Conservation (phyloP, 331 rosid genomes). For the Cydonia oblonga region DNA sequence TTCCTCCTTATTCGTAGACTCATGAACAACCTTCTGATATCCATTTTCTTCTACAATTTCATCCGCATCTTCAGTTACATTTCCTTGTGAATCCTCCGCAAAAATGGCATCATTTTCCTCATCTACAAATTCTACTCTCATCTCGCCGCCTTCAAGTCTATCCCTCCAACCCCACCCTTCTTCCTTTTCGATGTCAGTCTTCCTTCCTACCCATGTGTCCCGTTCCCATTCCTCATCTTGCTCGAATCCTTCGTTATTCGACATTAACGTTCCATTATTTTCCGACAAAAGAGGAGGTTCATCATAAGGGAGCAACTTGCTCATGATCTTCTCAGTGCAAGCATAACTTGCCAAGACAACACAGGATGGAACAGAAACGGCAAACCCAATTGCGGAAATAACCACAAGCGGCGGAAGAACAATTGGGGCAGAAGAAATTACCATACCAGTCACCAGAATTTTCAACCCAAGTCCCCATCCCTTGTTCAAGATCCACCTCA, state of each 20-base stretch:
- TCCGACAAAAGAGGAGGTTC: background rate
- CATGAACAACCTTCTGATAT: conserved; percentile 1
- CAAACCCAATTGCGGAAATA: conserved; percentile 59
- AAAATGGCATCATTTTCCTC: background rate
- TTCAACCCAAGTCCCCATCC: conserved; percentile 44
- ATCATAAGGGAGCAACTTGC: conserved; percentile 36
- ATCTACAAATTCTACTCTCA: conserved; percentile 14
- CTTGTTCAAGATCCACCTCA: conserved; percentile 25
- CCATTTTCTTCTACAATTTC: background rate
- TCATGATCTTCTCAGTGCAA: conserved; percentile 48
- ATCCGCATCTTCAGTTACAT: background rate
- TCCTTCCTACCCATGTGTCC: conserved; percentile 1
- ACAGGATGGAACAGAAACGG: conserved; percentile 48
- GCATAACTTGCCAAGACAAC: conserved; percentile 48
- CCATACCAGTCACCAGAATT: conserved; percentile 37
- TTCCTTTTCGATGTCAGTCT: conserved; percentile 4
- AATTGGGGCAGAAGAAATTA: conserved; percentile 49
- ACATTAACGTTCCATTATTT: background rate
- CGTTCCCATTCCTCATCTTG: background rate
- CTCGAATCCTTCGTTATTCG: background rate
- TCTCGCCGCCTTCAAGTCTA: conserved; percentile 5
- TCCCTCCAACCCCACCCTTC: conserved; percentile 6
- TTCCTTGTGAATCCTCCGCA: background rate
- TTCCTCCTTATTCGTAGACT: background rate
- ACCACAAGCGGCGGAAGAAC: conserved; percentile 60